Conservation (phyloP, 2,329 filamentous ascomycete species). For the Sporothrix euskadiensis region DNA sequence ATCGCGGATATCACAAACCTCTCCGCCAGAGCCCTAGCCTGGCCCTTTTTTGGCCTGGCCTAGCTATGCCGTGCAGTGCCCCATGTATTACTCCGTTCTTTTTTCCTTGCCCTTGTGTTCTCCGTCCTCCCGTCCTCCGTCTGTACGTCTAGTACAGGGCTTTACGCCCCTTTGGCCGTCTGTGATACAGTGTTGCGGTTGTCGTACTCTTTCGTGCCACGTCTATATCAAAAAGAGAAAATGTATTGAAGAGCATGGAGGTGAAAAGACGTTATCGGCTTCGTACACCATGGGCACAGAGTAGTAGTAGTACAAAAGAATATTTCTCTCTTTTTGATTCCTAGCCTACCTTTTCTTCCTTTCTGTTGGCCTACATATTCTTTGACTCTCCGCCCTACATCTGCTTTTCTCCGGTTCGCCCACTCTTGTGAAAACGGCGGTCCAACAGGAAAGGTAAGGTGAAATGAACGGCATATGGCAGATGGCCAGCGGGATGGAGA, state of each 20-base stretch:
- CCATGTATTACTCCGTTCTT: background rate
- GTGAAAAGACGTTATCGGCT: background rate
- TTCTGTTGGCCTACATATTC: background rate
- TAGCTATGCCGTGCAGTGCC: background rate
- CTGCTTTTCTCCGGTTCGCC: background rate
- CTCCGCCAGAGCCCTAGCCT: background rate
- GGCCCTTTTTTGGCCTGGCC: background rate
- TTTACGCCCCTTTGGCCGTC: background rate
- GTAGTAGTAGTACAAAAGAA: background rate
- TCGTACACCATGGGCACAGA: background rate
- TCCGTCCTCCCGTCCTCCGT: constrained; percentile 1
- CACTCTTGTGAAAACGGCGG: background rate
- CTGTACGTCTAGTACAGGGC: background rate
- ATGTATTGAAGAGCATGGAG: background rate
- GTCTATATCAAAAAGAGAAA: background rate
- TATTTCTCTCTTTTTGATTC: background rate
- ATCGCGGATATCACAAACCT: background rate
- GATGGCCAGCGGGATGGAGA: background rate
- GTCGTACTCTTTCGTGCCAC: background rate
- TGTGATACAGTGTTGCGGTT: background rate
- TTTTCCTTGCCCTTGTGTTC: background rate
- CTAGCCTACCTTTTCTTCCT: background rate
- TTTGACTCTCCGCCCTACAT: constrained; percentile 1
- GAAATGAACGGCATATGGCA: background rate
- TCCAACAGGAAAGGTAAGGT: background rate